These are phyloP conservation scores for Tulasnella sp. DNA, from an alignment of 768 basidiomycete species.

Conservation along the genomic window DNA sequence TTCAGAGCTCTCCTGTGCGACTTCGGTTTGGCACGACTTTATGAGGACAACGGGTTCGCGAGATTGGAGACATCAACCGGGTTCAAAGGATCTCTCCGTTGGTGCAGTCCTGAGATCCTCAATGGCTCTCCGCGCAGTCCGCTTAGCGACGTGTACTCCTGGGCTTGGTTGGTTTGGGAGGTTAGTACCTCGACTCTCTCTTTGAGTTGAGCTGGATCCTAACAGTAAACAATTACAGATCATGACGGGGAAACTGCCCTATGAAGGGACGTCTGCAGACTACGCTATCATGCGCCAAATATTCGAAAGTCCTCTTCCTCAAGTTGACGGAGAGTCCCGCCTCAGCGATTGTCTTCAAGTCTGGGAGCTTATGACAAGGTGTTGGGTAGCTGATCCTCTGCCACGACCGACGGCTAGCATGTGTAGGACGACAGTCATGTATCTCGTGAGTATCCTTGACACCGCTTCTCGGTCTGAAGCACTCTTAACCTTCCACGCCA, in stretches of 20 bases:
- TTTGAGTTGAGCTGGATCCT: neutral
- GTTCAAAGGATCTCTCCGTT: neutral
- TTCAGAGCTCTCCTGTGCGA: neutral
- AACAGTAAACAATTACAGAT: neutral
- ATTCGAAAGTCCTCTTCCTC: neutral
- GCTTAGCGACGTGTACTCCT: neutral
- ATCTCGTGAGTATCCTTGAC: neutral
- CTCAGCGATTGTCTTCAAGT: neutral
- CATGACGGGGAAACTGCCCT: neutral
- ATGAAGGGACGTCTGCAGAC: neutral
- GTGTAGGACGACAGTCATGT: neutral
- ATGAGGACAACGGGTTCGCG: neutral
- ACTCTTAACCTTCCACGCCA: neutral
- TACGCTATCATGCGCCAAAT: neutral
- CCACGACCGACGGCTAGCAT: neutral
- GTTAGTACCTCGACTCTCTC: neutral
- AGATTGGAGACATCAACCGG: neutral
- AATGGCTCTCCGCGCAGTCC: neutral
- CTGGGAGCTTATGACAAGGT: neutral
- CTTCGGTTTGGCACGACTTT: neutral
- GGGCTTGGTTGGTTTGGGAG: neutral
- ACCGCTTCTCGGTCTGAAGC: neutral
- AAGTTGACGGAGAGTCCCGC: neutral
- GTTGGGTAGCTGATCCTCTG: neutral
- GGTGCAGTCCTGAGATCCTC: conserved; percentile 5